Evolutionary conservation across 2,329 filamentous ascomycete genomes (phyloP).

Genomic region (Teratosphaeria viscida): DNA sequence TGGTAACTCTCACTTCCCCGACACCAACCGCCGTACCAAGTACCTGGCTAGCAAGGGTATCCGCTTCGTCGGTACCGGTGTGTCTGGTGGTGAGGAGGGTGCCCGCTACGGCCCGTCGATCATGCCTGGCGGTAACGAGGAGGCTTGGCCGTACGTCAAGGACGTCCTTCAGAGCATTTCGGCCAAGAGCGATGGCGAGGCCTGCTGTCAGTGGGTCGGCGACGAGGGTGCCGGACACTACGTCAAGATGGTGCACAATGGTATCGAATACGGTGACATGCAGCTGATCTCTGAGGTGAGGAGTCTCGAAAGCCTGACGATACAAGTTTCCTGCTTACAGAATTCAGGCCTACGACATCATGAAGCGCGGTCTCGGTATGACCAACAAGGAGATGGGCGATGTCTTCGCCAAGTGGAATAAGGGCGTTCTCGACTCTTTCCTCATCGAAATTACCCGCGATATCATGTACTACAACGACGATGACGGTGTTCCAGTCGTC

Average conservation of each 20-base stretch:
- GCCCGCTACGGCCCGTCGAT: constrained; percentile 93
- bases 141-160: constrained; percentile 97
- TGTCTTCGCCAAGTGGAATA: constrained; percentile 93
- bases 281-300: constrained; percentile 96
- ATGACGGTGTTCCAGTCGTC: constrained; percentile 78
- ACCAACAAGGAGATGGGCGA: constrained; percentile 91
- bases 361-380: constrained; percentile 94
- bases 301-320: background rate
- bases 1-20: constrained; percentile 98
- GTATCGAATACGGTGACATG: constrained; percentile 99
- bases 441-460: constrained; percentile 98
- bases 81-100: constrained; percentile 98
- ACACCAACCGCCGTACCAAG: constrained; percentile 92
- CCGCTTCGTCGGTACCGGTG: constrained; percentile 91
- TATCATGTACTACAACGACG: constrained; percentile 97
- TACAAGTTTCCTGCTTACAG: constrained; percentile 3
- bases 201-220: constrained; percentile 99
- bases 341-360: constrained; percentile 88
- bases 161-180: constrained; percentile 97
- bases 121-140: constrained; percentile 98
- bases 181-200: constrained; percentile 92
- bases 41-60: constrained; percentile 83
- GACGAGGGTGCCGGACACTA: constrained; percentile 99
- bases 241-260: constrained; percentile 99
- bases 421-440: constrained; percentile 96